Base-by-base conservation (phyloP, 2,329 filamentous ascomycete genomes). In the Colletotrichum sp. region DNA sequence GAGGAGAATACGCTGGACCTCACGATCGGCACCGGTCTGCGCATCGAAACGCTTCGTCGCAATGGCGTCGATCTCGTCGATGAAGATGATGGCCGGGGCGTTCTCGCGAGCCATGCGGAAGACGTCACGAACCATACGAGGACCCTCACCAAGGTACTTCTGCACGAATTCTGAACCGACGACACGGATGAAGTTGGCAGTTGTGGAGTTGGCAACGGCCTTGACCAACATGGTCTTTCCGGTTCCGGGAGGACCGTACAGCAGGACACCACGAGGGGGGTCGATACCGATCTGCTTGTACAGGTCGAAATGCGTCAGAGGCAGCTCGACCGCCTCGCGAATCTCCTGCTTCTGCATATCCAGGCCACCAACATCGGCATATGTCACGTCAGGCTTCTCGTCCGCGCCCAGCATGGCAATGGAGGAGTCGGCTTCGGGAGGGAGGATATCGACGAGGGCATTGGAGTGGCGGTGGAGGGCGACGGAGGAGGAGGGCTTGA, bases 271-370 rank as follows among this genome's bases (percentile, higher is more conserved):
- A 73, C 97, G 95, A 61, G 97, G 97, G 64, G 97, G 97, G 85
- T 99, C 97, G 83, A 99, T 99, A 86, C 97, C 97, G 79, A 99
- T 99, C 87, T 99, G 97, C 88, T 96, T 97, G 91, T 99, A 99
- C 48, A 98, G 93, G 85, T 98, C 96, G 85, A 98, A 98, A 85
- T 98, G 97, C 77, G 96, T 98, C 81, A 99, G 90, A 38, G 97
- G 97, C 78, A 99, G 90, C 89, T 99, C 97, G 70, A 99, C 97
- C 13, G 97, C 97, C 87, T 99, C 97, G 79, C 97, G 92, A 79
- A 99, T 99, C 87, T 99, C 97, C 88, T 99, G 97, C 89, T 99
- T 99, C 88, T 99, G 97, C 97, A 99, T 99, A 82, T 99, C 97
- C 79, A 98, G 88, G 65, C 97, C 97, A 89, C 97, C 97, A 77